Evolutionary conservation across 140 eudicot genomes (phyloP).

Genomic region (Cichorium intybus): DNA sequence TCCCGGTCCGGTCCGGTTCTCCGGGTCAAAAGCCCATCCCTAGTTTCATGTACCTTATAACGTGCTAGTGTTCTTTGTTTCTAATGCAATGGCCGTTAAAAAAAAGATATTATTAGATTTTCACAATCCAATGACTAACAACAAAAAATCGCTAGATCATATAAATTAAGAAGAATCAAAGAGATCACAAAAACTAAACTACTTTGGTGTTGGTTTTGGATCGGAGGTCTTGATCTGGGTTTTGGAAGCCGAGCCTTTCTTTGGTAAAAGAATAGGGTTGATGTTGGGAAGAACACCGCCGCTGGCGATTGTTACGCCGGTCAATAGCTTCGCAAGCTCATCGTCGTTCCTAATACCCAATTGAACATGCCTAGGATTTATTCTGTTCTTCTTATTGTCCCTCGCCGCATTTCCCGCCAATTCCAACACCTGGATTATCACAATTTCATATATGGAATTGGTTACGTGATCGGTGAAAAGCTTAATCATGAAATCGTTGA

Average conservation of each 20-base stretch:
- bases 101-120: no score
- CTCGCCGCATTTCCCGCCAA: constrained; percentile 26
- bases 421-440: constrained; percentile 16
- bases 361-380: constrained; percentile 22
- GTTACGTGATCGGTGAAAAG: neutral
- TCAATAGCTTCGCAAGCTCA: constrained; percentile 13
- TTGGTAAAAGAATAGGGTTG: constrained; percentile 22
- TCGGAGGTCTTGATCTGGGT: neutral
- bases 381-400: constrained; percentile 23
- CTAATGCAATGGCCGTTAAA: no score
- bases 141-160: neutral
- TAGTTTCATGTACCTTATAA: no score
- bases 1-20: no score
- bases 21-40: no score
- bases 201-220: neutral
- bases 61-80: no score
- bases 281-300: constrained; percentile 25
- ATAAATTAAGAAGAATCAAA: neutral
- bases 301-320: constrained; percentile 18
- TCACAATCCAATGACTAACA: neutral
- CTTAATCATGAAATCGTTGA: no score
- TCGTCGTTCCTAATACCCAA: constrained; percentile 21
- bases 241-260: constrained; percentile 3
- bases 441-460: neutral
- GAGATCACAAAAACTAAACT: neutral